phyloP scores from a whole-genome alignment of 345 rosid genomes.

The Eucalyptus curtisii region DNA sequence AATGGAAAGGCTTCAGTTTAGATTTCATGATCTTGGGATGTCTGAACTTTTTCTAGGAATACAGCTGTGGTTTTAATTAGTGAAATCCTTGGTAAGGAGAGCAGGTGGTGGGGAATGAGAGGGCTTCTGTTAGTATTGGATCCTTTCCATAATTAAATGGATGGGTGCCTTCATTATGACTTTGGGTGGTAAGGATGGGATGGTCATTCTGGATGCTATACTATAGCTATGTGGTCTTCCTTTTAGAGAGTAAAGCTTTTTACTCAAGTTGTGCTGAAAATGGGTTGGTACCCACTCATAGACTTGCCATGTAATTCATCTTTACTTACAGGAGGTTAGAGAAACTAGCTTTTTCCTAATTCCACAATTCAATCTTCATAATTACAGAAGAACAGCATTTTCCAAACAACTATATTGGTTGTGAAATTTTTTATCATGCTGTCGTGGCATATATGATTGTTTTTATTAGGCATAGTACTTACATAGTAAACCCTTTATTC shows the following conservation, averaged over 20 bases:
- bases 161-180: no score
- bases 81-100: background rate
- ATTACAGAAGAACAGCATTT: background rate
- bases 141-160: background rate
- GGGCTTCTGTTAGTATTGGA: background rate
- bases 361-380: background rate
- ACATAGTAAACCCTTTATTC: background rate
- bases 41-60: background rate
- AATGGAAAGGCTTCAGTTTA: background rate
- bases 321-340: background rate
- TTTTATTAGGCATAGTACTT: background rate
- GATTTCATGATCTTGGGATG: background rate
- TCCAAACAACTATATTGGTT: background rate
- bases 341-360: background rate
- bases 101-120: background rate
- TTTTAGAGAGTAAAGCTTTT: background rate
- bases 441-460: background rate
- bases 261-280: background rate
- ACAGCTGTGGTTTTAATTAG: background rate
- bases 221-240: background rate
- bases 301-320: background rate
- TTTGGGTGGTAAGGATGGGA: background rate
- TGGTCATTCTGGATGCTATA: background rate
- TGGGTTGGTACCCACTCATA: background rate
- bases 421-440: background rate